phyloP scores from a whole-genome alignment of 1,139 yeast genomes.

The Kodamaea plutei region DNA sequence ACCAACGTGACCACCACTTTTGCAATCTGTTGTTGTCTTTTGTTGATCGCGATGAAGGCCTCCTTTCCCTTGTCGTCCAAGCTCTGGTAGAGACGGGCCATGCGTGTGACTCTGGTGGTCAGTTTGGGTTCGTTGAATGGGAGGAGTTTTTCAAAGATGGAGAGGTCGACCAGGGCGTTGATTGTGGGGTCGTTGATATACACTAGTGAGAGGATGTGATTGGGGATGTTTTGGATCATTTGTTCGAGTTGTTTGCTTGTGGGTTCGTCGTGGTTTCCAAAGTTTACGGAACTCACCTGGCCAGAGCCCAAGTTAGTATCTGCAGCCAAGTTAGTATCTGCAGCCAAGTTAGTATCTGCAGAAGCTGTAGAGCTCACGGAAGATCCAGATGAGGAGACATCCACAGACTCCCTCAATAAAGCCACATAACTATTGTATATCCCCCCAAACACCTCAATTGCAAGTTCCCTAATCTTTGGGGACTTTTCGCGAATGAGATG shows the following conservation, averaged over 20 bases:
- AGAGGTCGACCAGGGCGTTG: constrained; percentile 62
- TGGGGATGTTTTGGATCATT: constrained; percentile 52
- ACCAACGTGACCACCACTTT: constrained; percentile 36
- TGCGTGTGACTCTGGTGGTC: constrained; percentile 46
- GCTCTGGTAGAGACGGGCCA: constrained; percentile 44
- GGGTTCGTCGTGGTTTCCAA: constrained; percentile 24
- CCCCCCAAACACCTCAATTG: constrained; percentile 53
- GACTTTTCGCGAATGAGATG: constrained; percentile 71
- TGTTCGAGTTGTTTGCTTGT: constrained; percentile 40
- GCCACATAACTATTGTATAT: constrained; percentile 44
- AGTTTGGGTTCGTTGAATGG: constrained; percentile 50
- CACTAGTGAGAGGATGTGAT: constrained; percentile 58
- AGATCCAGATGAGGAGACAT: too few relatives aligned
- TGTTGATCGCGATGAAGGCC: constrained; percentile 65
- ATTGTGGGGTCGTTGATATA: constrained; percentile 73
- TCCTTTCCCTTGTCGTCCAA: constrained; percentile 57
- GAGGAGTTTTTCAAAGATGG: constrained; percentile 56
- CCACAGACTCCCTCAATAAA: too few relatives aligned
- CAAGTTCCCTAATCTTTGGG: constrained; percentile 57
- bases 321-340: constrained; percentile 11
- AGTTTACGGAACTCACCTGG: constrained; percentile 25
- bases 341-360: constrained; percentile 3
- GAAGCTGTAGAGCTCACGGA: too few relatives aligned
- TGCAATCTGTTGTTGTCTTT: constrained; percentile 61
- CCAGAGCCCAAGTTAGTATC: constrained; percentile 5